phyloP scores from a whole-genome alignment of 2,329 filamentous ascomycete genomes.

The Fusarium xyrophilum region DNA sequence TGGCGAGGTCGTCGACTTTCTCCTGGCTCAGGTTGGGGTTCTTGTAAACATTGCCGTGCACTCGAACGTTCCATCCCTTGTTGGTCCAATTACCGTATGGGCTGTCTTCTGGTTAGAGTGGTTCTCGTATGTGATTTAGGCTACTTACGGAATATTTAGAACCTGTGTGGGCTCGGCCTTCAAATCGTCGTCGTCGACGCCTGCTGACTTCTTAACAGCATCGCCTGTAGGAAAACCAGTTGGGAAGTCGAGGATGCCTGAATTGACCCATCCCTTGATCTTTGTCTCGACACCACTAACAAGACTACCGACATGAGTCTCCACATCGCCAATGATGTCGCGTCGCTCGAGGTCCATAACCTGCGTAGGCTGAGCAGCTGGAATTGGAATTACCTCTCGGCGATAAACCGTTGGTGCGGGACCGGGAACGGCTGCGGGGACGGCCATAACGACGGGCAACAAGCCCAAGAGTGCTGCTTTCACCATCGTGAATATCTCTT shows the following conservation, averaged over 20 bases:
- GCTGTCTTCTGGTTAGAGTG: conserved; percentile 39
- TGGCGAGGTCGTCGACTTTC: conserved; percentile 72
- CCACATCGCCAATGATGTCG: conserved; percentile 51
- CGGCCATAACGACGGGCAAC: conserved; percentile 33
- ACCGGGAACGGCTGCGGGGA: conserved; percentile 35
- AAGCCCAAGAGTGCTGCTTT: conserved; percentile 33
- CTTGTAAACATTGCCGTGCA: conserved; percentile 85
- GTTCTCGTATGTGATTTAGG: neutral
- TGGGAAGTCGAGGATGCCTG: conserved; percentile 72
- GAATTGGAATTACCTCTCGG: conserved; percentile 4
- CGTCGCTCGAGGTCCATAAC: conserved; percentile 41
- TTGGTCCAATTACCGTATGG: conserved; percentile 79
- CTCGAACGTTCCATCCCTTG: conserved; percentile 76
- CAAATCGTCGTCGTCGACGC: conserved; percentile 63
- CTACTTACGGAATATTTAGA: conserved; percentile 66
- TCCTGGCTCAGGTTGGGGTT: conserved; percentile 70
- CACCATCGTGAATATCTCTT: conserved; percentile 22
- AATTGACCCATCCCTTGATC: conserved; percentile 66
- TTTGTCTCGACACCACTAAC: conserved; percentile 60
- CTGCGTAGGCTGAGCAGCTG: conserved; percentile 39
- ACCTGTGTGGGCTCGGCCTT: conserved; percentile 71
- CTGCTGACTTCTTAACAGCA: conserved; percentile 66
- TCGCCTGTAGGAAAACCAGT: conserved; percentile 69
- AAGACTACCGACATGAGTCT: conserved; percentile 59
- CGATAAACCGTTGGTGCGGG: conserved; percentile 33